A percentile compares a stretch with the other conserved stretches of the same genome.
These are phyloP conservation scores for Lomentospora prolificans DNA, from an alignment of 2,329 filamentous ascomycete species.

Conservation along the genomic window DNA sequence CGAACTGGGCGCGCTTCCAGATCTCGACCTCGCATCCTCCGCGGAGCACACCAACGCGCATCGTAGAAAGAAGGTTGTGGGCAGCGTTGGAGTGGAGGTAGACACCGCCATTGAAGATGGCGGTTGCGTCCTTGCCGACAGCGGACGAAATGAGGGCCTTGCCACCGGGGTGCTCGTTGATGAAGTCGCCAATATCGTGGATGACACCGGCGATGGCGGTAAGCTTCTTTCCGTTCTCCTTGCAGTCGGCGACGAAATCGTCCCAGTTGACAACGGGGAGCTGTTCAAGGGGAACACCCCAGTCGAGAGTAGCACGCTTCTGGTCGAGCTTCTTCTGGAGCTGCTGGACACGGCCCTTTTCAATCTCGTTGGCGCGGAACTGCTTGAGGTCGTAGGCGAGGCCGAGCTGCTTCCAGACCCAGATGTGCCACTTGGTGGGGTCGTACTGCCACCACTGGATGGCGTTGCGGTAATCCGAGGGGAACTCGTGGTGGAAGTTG, in stretches of 20 bases:
- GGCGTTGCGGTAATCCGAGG: constrained; percentile 85
- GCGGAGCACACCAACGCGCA: constrained; percentile 78
- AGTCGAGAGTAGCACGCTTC: constrained; percentile 72
- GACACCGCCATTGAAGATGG: constrained; percentile 86
- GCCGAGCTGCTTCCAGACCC: constrained; percentile 72
- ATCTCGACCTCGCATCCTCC: constrained; percentile 86
- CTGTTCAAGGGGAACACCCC: constrained; percentile 77
- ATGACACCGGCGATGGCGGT: constrained; percentile 75
- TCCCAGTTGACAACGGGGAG: constrained; percentile 82
- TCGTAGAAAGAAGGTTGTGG: constrained; percentile 79
- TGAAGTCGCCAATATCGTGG: constrained; percentile 75
- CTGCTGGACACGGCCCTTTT: constrained; percentile 84
- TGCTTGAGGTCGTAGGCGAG: constrained; percentile 82
- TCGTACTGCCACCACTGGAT: constrained; percentile 89
- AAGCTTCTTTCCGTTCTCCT: constrained; percentile 62
- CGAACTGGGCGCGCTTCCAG: constrained; percentile 78
- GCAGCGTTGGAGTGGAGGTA: constrained; percentile 86
- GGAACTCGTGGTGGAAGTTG: constrained; percentile 95
- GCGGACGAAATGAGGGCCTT: constrained; percentile 76
- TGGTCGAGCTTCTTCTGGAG: constrained; percentile 88
- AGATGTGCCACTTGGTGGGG: constrained; percentile 85
- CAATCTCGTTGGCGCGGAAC: constrained; percentile 85
- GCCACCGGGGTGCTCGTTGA: constrained; percentile 84
- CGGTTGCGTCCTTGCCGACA: constrained; percentile 79
- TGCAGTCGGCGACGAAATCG: constrained; percentile 68